Evolutionary conservation across 345 rosid genomes (phyloP).

Genomic region (Brassica rapa): DNA sequence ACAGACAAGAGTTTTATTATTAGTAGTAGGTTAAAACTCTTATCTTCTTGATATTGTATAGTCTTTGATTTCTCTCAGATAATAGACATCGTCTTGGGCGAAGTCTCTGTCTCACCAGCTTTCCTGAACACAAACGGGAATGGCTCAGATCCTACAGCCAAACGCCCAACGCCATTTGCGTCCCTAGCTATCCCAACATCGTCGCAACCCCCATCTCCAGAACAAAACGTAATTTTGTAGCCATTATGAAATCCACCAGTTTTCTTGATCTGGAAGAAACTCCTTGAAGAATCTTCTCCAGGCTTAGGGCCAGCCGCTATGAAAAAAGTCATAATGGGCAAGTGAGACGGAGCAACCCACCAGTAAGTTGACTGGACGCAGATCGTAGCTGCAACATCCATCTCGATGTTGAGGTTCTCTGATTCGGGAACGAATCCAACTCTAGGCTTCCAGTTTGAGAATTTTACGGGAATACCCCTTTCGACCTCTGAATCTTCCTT

Average conservation of each 20-base stretch:
- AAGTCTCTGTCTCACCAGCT: conserved; percentile 18
- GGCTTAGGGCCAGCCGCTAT: not conserved
- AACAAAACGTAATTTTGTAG: conserved; percentile 63
- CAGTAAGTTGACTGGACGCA: conserved; percentile 1
- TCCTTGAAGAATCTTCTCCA: conserved; percentile 24
- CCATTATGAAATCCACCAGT: not conserved
- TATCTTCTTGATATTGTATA: not conserved
- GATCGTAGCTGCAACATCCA: not conserved
- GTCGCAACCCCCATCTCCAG: not conserved
- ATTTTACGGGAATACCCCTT: not conserved
- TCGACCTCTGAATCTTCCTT: not conserved
- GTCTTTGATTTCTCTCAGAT: not conserved
- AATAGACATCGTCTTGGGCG: not conserved
- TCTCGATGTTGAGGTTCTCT: not conserved
- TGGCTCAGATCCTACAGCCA: conserved; percentile 54
- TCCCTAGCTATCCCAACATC: conserved; percentile 49
- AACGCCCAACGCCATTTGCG: conserved; percentile 40
- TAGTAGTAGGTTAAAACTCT: not conserved
- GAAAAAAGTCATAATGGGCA: not conserved
- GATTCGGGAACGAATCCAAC: not conserved
- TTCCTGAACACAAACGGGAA: conserved; percentile 55
- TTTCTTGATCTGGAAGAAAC: conserved; percentile 64
- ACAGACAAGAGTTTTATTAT: not conserved
- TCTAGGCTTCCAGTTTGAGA: not conserved
- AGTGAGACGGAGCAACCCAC: not conserved